These are phyloP conservation scores for Psophocarpus tetragonolobus DNA, from an alignment of 306 rosid genomes.

Conservation along the genomic window DNA sequence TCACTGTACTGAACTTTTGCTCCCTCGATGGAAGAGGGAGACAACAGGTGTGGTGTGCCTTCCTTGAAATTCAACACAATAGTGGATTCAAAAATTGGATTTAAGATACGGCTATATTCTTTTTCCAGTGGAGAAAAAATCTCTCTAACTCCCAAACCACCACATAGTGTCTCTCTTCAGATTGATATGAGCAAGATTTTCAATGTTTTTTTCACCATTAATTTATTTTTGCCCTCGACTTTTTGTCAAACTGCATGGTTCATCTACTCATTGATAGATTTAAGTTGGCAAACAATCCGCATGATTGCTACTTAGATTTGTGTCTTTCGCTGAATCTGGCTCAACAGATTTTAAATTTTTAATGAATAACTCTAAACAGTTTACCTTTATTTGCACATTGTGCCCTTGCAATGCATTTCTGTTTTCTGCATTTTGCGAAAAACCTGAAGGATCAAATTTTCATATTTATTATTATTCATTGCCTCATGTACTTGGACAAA, in stretches of 20 bases:
- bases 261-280: background rate
- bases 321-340: background rate
- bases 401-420: background rate
- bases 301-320: background rate
- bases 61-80: background rate
- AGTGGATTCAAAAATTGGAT: background rate
- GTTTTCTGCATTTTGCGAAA: background rate
- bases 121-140: background rate
- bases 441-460: background rate
- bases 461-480: background rate
- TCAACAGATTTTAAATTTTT: background rate
- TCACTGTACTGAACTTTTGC: background rate
- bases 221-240: background rate
- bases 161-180: slow-evolving; percentile 5
- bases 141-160: slow-evolving; percentile 9
- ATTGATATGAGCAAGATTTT: background rate
- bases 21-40: background rate
- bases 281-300: background rate
- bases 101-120: background rate
- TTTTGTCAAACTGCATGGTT: slow-evolving; percentile 12
- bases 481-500: background rate
- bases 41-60: background rate
- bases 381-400: background rate
- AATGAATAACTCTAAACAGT: background rate
- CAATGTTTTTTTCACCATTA: background rate